These are phyloP conservation scores for Kentomonas sorsogonicus DNA, from an alignment of 208 protist species.

Conservation along the genomic window DNA sequence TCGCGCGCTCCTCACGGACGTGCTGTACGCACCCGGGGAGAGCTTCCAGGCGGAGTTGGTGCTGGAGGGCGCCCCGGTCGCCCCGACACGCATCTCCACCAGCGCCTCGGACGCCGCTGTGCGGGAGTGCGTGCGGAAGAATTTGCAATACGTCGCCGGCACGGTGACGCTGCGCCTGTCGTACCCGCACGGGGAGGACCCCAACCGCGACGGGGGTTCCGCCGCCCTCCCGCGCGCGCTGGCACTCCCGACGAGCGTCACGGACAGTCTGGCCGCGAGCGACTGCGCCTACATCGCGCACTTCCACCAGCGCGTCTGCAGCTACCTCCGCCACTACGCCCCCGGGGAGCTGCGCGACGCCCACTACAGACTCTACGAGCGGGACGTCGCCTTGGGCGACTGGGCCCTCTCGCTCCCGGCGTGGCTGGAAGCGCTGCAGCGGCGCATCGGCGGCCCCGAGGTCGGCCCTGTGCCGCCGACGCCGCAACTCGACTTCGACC, in stretches of 20 bases:
- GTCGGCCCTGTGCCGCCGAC: constrained; percentile 24
- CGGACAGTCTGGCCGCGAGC: no score
- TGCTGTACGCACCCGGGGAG: constrained; percentile 51
- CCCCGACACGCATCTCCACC: no score
- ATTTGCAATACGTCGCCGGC: constrained; percentile 36
- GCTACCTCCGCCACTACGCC: constrained; percentile 39
- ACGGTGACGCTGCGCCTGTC: constrained; percentile 55
- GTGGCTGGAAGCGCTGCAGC: constrained; percentile 52
- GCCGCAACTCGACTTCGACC: constrained; percentile 46
- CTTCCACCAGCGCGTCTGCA: constrained; percentile 57
- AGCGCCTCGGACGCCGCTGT: no score
- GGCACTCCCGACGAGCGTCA: no score
- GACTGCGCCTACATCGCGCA: constrained; percentile 53
- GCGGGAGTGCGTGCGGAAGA: constrained; percentile 7
- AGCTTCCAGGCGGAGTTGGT: no score
- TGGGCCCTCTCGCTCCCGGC: constrained; percentile 58
- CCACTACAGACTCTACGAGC: constrained; percentile 77
- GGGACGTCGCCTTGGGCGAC: constrained; percentile 52
- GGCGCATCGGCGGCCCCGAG: constrained; percentile 42
- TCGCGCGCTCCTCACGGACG: constrained; percentile 54
- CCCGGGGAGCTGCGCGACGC: constrained; percentile 40
- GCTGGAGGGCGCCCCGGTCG: constrained; percentile 58
- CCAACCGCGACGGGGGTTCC: no score
- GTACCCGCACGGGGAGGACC: no score
- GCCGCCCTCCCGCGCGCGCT: no score